Percentiles rank a stretch among this genome's conserved stretches.
Evolutionary conservation across 1,284 basidiomycete genomes (phyloP).

Genomic region (Tausonia pullulans): DNA sequence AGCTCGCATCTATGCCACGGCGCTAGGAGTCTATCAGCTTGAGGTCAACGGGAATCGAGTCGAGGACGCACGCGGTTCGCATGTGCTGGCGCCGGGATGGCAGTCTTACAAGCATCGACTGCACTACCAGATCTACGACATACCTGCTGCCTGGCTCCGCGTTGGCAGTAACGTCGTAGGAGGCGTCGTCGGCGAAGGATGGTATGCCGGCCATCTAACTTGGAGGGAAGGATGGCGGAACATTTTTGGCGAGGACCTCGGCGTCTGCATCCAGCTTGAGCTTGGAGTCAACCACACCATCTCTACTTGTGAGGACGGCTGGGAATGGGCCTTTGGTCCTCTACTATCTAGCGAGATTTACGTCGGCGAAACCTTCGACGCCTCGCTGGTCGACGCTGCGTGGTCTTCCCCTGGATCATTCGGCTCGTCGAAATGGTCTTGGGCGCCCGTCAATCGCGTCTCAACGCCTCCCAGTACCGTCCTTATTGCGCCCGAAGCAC

Average conservation of each 20-base stretch:
- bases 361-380: slow-evolving; percentile 26
- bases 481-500: slow-evolving; percentile 23
- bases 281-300: too few species aligned
- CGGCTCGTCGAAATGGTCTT: too few species aligned
- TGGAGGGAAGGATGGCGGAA: slow-evolving; percentile 21
- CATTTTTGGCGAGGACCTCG: slow-evolving; percentile 23
- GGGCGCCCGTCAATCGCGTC: slow-evolving; percentile 7
- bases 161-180: slow-evolving; percentile 22
- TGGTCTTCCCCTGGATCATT: too few species aligned
- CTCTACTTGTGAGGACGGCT: slow-evolving; percentile 19
- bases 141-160: slow-evolving; percentile 18
- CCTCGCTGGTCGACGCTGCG: background rate
- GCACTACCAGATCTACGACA: slow-evolving; percentile 27
- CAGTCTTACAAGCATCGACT: slow-evolving; percentile 26
- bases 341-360: slow-evolving; percentile 25
- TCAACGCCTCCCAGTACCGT: slow-evolving; percentile 18
- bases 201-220: slow-evolving; percentile 25
- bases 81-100: slow-evolving; percentile 31
- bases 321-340: slow-evolving; percentile 20
- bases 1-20: slow-evolving; percentile 28
- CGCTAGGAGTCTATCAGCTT: slow-evolving; percentile 28
- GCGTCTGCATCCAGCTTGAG: slow-evolving; percentile 25
- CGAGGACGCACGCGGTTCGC: too few species aligned
- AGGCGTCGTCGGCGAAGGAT: slow-evolving; percentile 27
- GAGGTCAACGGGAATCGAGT: slow-evolving; percentile 26